phyloP scores from a whole-genome alignment of 345 rosid species.

The Durio zibethinus region DNA sequence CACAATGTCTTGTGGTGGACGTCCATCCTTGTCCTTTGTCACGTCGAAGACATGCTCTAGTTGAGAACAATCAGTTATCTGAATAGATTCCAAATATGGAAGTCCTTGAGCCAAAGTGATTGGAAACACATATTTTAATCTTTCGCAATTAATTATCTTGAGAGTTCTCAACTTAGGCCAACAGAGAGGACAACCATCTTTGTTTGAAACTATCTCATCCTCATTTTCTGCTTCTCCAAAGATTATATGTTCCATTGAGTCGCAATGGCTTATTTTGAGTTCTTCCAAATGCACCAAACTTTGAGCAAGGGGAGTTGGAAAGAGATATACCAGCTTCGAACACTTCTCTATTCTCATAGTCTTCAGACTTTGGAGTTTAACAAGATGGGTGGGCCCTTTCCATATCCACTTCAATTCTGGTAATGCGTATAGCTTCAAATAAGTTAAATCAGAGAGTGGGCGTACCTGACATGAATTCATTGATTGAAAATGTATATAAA shows the following conservation, averaged over 20 bases:
- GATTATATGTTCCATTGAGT: background rate
- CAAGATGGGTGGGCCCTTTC: background rate
- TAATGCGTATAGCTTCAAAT: background rate
- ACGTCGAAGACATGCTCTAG: too few species aligned
- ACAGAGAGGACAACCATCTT: background rate
- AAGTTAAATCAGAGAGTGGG: background rate
- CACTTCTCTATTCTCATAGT: background rate
- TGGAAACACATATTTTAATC: background rate
- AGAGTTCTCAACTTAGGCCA: background rate
- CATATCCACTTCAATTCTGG: background rate
- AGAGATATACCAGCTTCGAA: background rate
- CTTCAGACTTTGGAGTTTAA: background rate
- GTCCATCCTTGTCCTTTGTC: too few species aligned
- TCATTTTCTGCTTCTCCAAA: background rate
- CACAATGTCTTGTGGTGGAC: too few species aligned
- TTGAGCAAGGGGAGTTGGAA: background rate
- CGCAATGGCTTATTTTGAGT: background rate
- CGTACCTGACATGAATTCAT: background rate
- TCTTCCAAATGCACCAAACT: background rate
- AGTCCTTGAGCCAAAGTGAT: too few species aligned
- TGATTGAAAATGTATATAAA: too few species aligned
- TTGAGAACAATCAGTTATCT: too few species aligned
- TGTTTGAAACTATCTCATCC: too few species aligned
- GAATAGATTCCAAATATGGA: too few species aligned
- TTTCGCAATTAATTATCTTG: background rate